Evolutionary conservation across 2,329 filamentous ascomycete species (phyloP).

Genomic region (Pseudogymnoascus sp.): DNA sequence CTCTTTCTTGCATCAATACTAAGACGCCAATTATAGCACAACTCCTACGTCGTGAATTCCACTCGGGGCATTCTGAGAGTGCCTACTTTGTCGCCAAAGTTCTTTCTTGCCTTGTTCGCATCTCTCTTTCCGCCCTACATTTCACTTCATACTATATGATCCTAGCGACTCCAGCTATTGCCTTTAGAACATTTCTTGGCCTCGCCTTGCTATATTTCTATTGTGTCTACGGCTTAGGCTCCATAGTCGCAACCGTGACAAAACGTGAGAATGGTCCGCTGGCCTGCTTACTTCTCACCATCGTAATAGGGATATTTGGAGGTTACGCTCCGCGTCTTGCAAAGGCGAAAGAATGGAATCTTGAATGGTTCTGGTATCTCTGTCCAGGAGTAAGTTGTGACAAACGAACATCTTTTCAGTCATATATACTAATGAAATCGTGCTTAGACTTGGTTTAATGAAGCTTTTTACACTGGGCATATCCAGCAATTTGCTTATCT

Average conservation of each 20-base stretch:
- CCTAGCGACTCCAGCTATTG: not conserved
- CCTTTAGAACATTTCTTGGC: not conserved
- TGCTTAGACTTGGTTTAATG: not conserved
- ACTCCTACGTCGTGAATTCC: not conserved
- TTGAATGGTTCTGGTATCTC: not conserved
- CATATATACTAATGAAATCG: not conserved
- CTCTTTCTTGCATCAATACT: not conserved
- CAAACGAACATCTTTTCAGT: not conserved
- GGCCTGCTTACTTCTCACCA: not conserved
- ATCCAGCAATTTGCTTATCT: not conserved
- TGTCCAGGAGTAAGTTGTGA: not conserved
- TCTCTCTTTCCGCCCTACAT: not conserved
- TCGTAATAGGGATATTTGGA: not conserved
- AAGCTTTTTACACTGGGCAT: not conserved
- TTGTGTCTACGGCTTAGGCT: not conserved
- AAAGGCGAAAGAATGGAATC: not conserved
- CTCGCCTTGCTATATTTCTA: not conserved
- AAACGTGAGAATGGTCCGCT: not conserved
- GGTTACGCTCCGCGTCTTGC: not conserved
- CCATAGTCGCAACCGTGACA: not conserved
- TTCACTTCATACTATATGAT: not conserved
- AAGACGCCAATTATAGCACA: not conserved
- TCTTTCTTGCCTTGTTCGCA: not conserved
- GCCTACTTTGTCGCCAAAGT: not conserved
- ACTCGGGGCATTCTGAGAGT: not conserved